Percentiles rank a stretch among this genome's conserved stretches.
Evolutionary conservation across 345 rosid species (phyloP).

Genomic region (Eucalyptus polyanthemos): DNA sequence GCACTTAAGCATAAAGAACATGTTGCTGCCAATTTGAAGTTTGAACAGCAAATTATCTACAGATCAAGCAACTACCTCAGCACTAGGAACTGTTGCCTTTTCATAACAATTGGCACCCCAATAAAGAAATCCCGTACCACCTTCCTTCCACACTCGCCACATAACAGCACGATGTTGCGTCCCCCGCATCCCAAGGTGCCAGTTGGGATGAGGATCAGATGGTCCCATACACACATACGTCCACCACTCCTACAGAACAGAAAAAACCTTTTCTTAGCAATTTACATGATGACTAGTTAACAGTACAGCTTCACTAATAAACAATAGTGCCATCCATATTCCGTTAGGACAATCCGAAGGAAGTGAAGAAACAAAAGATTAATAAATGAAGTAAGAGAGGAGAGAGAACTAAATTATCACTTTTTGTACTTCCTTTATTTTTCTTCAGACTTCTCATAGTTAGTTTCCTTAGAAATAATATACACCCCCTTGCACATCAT

Average conservation of each 20-base stretch:
- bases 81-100: slow-evolving; percentile 81
- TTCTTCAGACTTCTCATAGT: too few relatives aligned
- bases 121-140: slow-evolving; percentile 87
- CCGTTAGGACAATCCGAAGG: background rate
- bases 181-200: slow-evolving; percentile 96
- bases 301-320: background rate
- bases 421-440: background rate
- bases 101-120: slow-evolving; percentile 98
- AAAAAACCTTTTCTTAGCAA: background rate
- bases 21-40: too few relatives aligned
- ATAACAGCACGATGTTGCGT: slow-evolving; percentile 94
- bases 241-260: slow-evolving; percentile 76
- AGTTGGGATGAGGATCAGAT: slow-evolving; percentile 93
- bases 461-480: too few relatives aligned
- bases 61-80: slow-evolving; percentile 45
- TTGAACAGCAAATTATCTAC: background rate
- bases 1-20: background rate
- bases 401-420: background rate
- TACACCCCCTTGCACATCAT: too few relatives aligned
- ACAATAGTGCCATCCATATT: background rate
- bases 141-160: slow-evolving; percentile 99
- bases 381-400: background rate
- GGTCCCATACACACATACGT: slow-evolving; percentile 94
- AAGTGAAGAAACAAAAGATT: background rate
- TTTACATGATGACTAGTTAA: background rate